Conservation (phyloP, 495 filamentous ascomycete species). For the Usnea hakonensis region DNA sequence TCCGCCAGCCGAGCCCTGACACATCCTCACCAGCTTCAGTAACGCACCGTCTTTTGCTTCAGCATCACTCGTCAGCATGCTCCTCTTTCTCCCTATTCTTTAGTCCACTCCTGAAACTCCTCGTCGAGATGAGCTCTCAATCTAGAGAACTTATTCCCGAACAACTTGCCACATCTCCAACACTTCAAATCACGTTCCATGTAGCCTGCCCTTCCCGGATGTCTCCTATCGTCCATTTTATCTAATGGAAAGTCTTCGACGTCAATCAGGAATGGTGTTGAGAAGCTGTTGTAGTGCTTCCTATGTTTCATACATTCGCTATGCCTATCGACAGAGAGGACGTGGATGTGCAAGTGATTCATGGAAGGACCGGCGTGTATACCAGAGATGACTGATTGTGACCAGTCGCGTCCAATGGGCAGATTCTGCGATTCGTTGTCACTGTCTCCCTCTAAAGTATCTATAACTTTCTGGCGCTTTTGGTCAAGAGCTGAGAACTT, state of each 20-base stretch:
- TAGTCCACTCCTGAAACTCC: conserved; percentile 80
- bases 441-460: conserved; percentile 39
- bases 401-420: conserved; percentile 71
- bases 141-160: conserved; percentile 60
- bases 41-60: background rate
- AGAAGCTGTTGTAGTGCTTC: conserved; percentile 91
- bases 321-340: conserved; percentile 66
- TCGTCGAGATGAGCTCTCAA: conserved; percentile 72
- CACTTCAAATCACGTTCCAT: conserved; percentile 59
- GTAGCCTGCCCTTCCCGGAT: conserved; percentile 48
- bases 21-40: background rate
- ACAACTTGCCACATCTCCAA: conserved; percentile 76
- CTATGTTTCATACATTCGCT: conserved; percentile 64
- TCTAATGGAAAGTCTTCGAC: conserved; percentile 76
- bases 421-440: conserved; percentile 35
- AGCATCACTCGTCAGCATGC: background rate
- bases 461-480: conserved; percentile 48
- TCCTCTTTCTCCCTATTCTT: conserved; percentile 37
- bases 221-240: conserved; percentile 49
- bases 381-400: conserved; percentile 64
- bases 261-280: conserved; percentile 75
- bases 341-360: conserved; percentile 87
- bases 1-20: background rate
- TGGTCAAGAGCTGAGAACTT: conserved; percentile 53
- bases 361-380: conserved; percentile 85